A percentile compares a stretch with the other conserved stretches of the same genome.
Evolutionary conservation across 768 basidiomycete species (phyloP).

Genomic region (Glaciozyma martinii): DNA sequence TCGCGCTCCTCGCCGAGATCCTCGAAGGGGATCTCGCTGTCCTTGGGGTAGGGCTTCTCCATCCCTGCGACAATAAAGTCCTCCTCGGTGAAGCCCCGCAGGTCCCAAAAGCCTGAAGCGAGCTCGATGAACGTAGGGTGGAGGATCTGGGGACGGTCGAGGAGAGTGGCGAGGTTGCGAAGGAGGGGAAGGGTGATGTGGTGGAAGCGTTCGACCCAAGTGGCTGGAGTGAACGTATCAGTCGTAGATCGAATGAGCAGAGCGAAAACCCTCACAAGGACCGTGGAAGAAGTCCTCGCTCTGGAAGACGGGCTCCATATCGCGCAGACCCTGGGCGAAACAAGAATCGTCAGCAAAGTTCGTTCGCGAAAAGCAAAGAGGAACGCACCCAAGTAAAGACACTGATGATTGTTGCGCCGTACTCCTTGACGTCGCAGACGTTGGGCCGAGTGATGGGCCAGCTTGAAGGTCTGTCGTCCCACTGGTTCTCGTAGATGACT

Average conservation of each 20-base stretch:
- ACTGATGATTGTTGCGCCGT: background rate
- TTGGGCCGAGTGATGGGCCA: background rate
- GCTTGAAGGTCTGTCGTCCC: background rate
- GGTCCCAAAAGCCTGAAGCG: conserved; percentile 26
- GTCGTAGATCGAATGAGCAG: background rate
- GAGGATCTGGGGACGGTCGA: conserved; percentile 23
- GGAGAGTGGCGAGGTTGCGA: conserved; percentile 14
- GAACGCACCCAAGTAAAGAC: background rate
- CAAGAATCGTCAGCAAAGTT: background rate
- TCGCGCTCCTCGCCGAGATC: conserved; percentile 20
- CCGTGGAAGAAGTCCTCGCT: conserved; percentile 30
- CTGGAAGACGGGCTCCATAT: conserved; percentile 21
- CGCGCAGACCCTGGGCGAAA: conserved; percentile 22
- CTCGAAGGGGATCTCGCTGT: conserved; percentile 21
- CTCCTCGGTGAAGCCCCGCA: conserved; percentile 28
- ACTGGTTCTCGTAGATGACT: background rate
- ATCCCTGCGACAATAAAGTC: conserved; percentile 22
- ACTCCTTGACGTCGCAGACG: background rate
- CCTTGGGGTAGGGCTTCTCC: conserved; percentile 21
- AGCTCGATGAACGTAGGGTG: conserved; percentile 25
- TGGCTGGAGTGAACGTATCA: background rate
- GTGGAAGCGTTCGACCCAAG: conserved; percentile 26
- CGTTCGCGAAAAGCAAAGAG: background rate
- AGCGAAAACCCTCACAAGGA: conserved; percentile 8
- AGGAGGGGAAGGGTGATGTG: conserved; percentile 26